A percentile compares a stretch with the other conserved stretches of the same genome.
Conservation (phyloP, 2,329 filamentous ascomycete genomes). For the Elsinoe perseae region DNA sequence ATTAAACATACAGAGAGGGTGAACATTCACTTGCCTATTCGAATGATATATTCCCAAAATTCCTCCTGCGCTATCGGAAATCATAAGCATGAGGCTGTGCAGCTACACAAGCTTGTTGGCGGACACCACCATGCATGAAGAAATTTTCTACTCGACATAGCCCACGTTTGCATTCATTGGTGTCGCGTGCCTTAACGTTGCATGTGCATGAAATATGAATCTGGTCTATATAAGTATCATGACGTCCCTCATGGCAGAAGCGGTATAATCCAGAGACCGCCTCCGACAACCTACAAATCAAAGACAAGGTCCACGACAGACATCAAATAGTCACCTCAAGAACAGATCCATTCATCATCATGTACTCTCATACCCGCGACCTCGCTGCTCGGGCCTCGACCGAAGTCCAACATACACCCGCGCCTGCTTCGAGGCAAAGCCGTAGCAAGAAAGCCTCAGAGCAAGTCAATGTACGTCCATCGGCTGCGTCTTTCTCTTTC, state of each 20-base stretch:
- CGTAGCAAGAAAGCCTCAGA: neutral
- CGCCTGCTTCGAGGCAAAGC: neutral
- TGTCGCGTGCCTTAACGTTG: neutral
- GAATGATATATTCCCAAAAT: too few species aligned
- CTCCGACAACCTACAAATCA: too few species aligned
- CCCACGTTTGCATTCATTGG: neutral
- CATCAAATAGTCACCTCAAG: neutral
- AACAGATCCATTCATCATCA: neutral
- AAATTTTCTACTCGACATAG: slow-evolving; percentile 2
- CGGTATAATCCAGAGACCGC: too few species aligned
- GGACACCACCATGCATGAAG: neutral
- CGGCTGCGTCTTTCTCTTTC: too few species aligned
- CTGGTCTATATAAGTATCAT: too few species aligned
- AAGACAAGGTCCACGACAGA: too few species aligned
- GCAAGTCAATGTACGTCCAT: neutral
- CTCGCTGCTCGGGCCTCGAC: neutral
- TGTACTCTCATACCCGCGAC: slow-evolving; percentile 2
- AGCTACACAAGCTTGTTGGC: neutral
- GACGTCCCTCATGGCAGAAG: too few species aligned
- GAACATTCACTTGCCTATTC: too few species aligned
- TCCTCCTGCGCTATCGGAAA: neutral
- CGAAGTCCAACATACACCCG: neutral
- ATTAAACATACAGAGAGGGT: too few species aligned
- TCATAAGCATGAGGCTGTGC: slow-evolving; percentile 1
- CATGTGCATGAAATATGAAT: too few species aligned